Evolutionary conservation across 2,329 filamentous ascomycete species (phyloP), one percentile per base, ranked within the genome.

Genomic region (Nectriaceae sp.): DNA sequence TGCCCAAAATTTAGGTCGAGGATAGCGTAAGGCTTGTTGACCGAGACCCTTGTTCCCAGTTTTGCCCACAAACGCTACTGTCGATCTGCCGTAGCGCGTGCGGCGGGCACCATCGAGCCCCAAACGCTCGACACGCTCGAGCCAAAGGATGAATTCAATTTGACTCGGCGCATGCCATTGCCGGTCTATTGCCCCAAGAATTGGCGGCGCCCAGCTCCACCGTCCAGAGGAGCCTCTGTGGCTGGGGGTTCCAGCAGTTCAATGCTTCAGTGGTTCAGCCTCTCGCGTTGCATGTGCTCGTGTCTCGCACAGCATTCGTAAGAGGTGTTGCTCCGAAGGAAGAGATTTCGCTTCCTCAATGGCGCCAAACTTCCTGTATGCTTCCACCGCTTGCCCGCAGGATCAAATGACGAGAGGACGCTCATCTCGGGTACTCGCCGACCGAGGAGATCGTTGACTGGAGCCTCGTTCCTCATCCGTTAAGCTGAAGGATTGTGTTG

Each of bases 81-180:
- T 62, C 60, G 59, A 62, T 62, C 60, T 58, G 59, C 60, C 57
- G 59, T 49, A 43, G 54, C 56, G 57, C 56, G 47, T 59, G 40
- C 50, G 26, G 40, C 44, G 38, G 35, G 35, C 31, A 48, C 29
- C 38, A 33, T 41, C 49, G 22, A 29, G 31, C 8, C 33, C n/a
- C 33, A 36, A 19, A n/a, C 26, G 15, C 10, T 31, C 26, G 26
- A 8, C 8, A 15, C 37, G 50, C 47, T 42, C 50, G 43, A 49
- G 49, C 48, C 46, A 39, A 21, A 21, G 19, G 10, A 6, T 39
- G 18, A 18, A 36, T 36, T n/a, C 26, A 8, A 15, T 37, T 37
- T 11, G 6, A n/a, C 19, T 39, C 21, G 18, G 37, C 37, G 20
- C 37, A 36, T 36, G 33, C 33, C 33, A 29, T 6, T 29, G 24